These are phyloP conservation scores for Lichenothelia convexa DNA, from an alignment of 495 filamentous ascomycete genomes.

Conservation along the genomic window DNA sequence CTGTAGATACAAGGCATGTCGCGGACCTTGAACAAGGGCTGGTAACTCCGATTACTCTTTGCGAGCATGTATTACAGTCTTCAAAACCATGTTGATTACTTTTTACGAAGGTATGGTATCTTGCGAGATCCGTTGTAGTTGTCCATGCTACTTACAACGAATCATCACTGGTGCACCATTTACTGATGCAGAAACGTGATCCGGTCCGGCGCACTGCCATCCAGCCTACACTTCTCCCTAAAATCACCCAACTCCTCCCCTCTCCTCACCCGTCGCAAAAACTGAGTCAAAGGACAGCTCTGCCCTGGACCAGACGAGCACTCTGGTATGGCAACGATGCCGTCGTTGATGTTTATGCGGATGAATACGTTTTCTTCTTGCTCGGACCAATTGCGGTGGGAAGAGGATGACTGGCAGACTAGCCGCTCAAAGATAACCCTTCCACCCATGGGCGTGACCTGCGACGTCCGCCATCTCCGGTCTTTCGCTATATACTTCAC, in stretches of 20 bases:
- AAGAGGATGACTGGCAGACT: conserved; percentile 15
- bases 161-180: too few relatives aligned
- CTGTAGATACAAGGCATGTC: too few relatives aligned
- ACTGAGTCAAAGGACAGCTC: conserved; percentile 32
- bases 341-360: conserved; percentile 41
- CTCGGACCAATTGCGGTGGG: conserved; percentile 7
- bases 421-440: conserved; percentile 38
- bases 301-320: conserved; percentile 33
- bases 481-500: conserved; percentile 22
- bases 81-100: too few relatives aligned
- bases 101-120: too few relatives aligned
- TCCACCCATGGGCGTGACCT: conserved; percentile 40
- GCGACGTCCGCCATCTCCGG: conserved; percentile 35
- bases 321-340: conserved; percentile 31
- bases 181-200: conserved; percentile 28
- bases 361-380: conserved; percentile 19
- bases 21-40: too few relatives aligned
- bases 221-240: conserved; percentile 23
- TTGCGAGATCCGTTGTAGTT: too few relatives aligned
- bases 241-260: conserved; percentile 24
- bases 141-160: too few relatives aligned
- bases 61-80: too few relatives aligned
- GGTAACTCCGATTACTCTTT: too few relatives aligned
- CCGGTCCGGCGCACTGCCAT: conserved; percentile 17
- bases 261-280: conserved; percentile 24